A percentile compares a stretch with the other conserved stretches of the same genome.
Conservation (phyloP, 2,329 filamentous ascomycete species). For the Hymenoscyphus scutula region DNA sequence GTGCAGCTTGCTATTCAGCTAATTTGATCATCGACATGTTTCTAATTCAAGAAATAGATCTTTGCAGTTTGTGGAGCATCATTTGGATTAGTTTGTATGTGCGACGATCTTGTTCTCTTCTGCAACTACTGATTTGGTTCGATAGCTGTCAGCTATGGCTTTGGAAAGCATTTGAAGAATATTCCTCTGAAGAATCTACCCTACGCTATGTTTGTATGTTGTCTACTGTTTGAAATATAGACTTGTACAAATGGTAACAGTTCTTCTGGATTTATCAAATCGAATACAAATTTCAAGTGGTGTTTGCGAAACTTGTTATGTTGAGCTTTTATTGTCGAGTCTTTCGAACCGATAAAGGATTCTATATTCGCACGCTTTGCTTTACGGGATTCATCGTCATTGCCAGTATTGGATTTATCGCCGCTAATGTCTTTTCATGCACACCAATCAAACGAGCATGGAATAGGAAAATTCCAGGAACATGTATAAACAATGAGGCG, state of each 20-base stretch:
- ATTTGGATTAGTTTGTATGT: slow-evolving; percentile 1
- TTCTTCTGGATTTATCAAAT: slow-evolving; percentile 10
- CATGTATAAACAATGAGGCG: slow-evolving; percentile 8
- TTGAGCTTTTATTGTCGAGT: slow-evolving; percentile 3
- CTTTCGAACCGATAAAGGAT: neutral
- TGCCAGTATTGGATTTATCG: neutral
- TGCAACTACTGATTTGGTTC: neutral
- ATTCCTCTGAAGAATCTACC: neutral
- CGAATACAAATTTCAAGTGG: slow-evolving; percentile 7
- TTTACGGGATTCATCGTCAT: slow-evolving; percentile 2
- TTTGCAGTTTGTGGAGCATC: neutral
- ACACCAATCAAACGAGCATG: slow-evolving; percentile 6
- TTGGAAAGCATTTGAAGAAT: neutral
- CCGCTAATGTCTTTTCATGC: neutral
- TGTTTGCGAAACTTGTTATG: slow-evolving; percentile 5
- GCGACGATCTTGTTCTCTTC: too few species aligned
- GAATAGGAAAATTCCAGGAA: slow-evolving; percentile 1
- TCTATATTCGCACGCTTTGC: neutral
- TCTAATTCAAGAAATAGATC: slow-evolving; percentile 2
- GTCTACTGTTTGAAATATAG: neutral
- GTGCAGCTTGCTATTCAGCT: neutral
- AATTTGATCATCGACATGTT: neutral
- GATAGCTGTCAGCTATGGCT: slow-evolving; percentile 7
- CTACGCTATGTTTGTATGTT: slow-evolving; percentile 3
- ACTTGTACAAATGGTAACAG: neutral